phyloP scores from a whole-genome alignment of 1,284 basidiomycete genomes.

The Hymenochaete sp. region DNA sequence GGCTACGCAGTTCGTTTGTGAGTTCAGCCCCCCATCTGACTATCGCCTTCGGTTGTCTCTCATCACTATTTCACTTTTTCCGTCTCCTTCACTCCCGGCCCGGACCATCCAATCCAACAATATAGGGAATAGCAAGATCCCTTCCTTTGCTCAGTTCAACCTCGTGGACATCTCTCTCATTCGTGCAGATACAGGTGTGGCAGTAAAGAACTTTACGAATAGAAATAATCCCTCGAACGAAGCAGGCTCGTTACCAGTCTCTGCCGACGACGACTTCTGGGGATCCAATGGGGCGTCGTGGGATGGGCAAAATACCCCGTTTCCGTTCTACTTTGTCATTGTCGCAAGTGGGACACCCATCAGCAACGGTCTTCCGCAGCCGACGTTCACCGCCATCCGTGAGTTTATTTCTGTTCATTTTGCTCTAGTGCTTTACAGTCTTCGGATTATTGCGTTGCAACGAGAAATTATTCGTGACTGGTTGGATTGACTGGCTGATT shows the following conservation, averaged over 20 bases:
- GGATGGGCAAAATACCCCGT: conserved; percentile 44
- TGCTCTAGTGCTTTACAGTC: neutral
- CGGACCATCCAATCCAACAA: neutral
- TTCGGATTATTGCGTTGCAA: conserved; percentile 3
- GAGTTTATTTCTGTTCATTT: conserved; percentile 29
- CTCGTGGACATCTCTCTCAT: conserved; percentile 63
- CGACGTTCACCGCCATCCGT: conserved; percentile 72
- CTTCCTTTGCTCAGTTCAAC: conserved; percentile 35
- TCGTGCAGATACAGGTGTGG: conserved; percentile 49
- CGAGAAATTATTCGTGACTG: conserved; percentile 3
- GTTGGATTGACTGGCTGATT: neutral
- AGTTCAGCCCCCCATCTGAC: conserved; percentile 12
- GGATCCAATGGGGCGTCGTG: conserved; percentile 44
- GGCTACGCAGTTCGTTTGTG: conserved; percentile 29
- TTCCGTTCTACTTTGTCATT: conserved; percentile 68
- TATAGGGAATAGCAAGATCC: conserved; percentile 44
- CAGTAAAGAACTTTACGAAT: conserved; percentile 36
- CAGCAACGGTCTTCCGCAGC: conserved; percentile 48
- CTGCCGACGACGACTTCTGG: conserved; percentile 70
- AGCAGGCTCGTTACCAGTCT: conserved; percentile 45
- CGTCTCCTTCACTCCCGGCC: conserved; percentile 20
- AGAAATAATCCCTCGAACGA: conserved; percentile 41
- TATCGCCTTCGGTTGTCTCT: neutral
- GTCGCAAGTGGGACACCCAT: conserved; percentile 43
- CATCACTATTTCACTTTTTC: conserved; percentile 8